Base-by-base conservation (phyloP, 352 stramenopile species). In the Thalassiosira pacifica region DNA sequence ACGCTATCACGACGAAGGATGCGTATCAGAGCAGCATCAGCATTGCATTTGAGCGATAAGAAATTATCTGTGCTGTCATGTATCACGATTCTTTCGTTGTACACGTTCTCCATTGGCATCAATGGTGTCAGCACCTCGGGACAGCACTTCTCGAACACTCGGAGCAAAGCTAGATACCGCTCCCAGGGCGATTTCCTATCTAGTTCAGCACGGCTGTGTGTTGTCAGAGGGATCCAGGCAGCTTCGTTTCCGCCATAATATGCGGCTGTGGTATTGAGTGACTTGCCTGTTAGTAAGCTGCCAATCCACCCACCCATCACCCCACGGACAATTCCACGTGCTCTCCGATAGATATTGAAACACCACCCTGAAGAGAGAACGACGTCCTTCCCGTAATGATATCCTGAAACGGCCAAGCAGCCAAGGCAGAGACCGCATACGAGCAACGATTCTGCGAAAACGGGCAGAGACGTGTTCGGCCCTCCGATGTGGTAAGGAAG, bases 141-240 rank as follows among this genome's bases (percentile, higher is more conserved):
- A 68, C 84, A 75, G 4, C 60, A 26, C 31, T 66, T 61, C 52
- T 88, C 81, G 45, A 88, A 73, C 34, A 84, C 31, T 31, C 66
- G 63, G 22, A 82, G 71, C 16, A 88, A 74, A 13, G 52, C 73
- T 19, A 77, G 48, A 70, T 86, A 88, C 22, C 82, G 24, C 61
- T 86, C 61, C 76, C 69, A 77, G 5, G 82, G 82, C 65, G 76
- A 81, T 40, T 67, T 9, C 18, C 71, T 55, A 0, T 76, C 70
- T 42, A 88, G 65, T 63, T 88, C 82, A 1, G 72, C 52, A 37
- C 82, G 76, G 37, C 64, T 88, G 34, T 77, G 64, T 13, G 82
- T 88, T 8, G 82, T 88, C 26, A 88, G 69, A 27, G 82, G 82
- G 55, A 88, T 80, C 82, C 82, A 88, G 18, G 31, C 24, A 22